Evolutionary conservation across 495 filamentous ascomycete genomes (phyloP).

Genomic region (Penicillium paxilli): DNA sequence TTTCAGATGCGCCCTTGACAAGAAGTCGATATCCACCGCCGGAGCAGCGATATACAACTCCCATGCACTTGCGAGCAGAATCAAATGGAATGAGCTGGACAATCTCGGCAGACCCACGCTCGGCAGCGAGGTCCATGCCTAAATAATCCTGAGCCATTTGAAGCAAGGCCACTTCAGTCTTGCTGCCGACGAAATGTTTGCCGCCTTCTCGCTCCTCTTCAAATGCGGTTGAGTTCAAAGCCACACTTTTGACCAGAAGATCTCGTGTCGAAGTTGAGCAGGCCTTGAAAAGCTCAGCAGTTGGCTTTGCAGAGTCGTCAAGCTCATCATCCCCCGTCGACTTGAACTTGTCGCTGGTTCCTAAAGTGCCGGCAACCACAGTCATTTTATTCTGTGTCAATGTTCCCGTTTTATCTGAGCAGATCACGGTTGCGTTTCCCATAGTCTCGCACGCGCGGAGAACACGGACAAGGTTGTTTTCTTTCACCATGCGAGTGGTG

Average conservation of each 20-base stretch:
- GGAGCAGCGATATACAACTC: slow-evolving; percentile 58
- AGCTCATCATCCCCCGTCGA: slow-evolving; percentile 33
- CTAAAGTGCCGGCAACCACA: slow-evolving; percentile 62
- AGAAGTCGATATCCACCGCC: slow-evolving; percentile 59
- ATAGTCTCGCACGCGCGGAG: slow-evolving; percentile 70
- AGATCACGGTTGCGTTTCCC: slow-evolving; percentile 70
- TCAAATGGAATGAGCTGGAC: slow-evolving; percentile 69
- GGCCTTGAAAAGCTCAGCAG: slow-evolving; percentile 36
- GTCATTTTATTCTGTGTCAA: slow-evolving; percentile 75
- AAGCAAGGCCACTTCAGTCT: slow-evolving; percentile 70
- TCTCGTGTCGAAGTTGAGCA: slow-evolving; percentile 41
- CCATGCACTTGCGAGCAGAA: slow-evolving; percentile 70
- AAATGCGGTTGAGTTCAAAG: slow-evolving; percentile 67
- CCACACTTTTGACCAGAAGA: slow-evolving; percentile 61
- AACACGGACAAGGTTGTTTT: slow-evolving; percentile 67
- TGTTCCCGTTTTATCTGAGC: slow-evolving; percentile 71
- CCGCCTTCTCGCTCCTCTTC: slow-evolving; percentile 59
- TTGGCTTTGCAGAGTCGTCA: slow-evolving; percentile 12
- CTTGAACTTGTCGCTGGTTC: slow-evolving; percentile 52
- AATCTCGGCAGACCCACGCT: slow-evolving; percentile 58
- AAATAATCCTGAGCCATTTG: slow-evolving; percentile 60
- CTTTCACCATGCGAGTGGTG: slow-evolving; percentile 68
- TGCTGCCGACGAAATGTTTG: slow-evolving; percentile 63
- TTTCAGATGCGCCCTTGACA: slow-evolving; percentile 71
- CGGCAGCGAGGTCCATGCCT: slow-evolving; percentile 61